Percentiles rank a stretch among this genome's conserved stretches.
Conservation (phyloP, 83 land plant species). For the Isoetes engelmannii region DNA sequence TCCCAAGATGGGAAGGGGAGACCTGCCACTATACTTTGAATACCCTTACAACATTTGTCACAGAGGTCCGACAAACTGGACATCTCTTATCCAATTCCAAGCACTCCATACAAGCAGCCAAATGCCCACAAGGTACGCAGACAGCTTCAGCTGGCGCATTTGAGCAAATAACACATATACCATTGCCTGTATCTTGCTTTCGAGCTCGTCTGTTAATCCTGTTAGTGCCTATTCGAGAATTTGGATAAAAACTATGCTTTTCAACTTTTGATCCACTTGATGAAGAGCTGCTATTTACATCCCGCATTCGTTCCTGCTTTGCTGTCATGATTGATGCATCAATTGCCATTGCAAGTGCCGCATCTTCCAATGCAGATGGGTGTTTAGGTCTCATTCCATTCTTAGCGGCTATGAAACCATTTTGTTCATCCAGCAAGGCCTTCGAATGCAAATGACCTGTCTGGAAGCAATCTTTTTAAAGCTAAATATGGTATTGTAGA, state of each 20-base stretch:
- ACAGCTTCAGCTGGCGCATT: constrained; percentile 17
- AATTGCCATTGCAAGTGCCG: constrained; percentile 9
- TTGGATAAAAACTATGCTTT: not conserved
- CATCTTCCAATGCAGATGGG: not conserved
- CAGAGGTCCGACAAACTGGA: constrained; percentile 17
- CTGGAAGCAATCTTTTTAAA: not conserved
- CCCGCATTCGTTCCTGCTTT: not conserved
- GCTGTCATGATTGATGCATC: not conserved
- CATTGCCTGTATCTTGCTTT: constrained; percentile 4
- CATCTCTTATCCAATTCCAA: constrained; percentile 15
- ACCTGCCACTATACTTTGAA: not conserved
- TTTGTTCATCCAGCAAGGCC: not conserved
- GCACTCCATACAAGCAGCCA: constrained; percentile 25
- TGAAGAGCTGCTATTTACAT: not conserved
- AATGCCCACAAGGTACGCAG: constrained; percentile 22
- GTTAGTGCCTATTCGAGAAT: not conserved
- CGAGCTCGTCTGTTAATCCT: not conserved
- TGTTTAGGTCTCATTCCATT: no score
- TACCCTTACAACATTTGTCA: constrained; percentile 14
- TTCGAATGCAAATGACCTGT: not conserved
- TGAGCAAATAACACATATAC: constrained; percentile 21
- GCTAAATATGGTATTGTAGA: no score
- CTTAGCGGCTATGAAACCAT: not conserved
- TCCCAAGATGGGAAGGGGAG: no score
- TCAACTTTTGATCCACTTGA: not conserved